phyloP scores from a whole-genome alignment of 2,329 filamentous ascomycete genomes.

The Hymenoscyphus albidus region DNA sequence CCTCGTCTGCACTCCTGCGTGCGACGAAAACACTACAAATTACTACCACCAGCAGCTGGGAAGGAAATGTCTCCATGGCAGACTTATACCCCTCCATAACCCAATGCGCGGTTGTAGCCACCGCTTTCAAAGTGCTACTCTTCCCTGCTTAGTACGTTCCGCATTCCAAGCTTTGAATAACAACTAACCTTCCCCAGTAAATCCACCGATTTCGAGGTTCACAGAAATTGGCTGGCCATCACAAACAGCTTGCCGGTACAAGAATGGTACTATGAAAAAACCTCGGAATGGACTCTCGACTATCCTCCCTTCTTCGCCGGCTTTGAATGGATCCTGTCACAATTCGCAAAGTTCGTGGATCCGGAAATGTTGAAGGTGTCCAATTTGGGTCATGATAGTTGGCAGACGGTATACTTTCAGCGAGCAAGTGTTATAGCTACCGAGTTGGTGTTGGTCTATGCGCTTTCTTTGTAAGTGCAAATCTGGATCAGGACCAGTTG shows the following conservation, averaged over 20 bases:
- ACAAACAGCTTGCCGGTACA: constrained; percentile 82
- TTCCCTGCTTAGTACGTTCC: constrained; percentile 86
- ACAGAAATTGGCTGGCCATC: constrained; percentile 97
- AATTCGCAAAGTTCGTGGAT: constrained; percentile 72
- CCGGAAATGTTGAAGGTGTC: constrained; percentile 76
- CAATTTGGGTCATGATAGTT: constrained; percentile 82
- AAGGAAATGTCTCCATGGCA: constrained; percentile 54
- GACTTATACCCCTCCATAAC: constrained; percentile 81
- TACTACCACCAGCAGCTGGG: background rate
- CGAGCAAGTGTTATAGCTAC: constrained; percentile 80
- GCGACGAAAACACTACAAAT: background rate
- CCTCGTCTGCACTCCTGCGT: background rate
- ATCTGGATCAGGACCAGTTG: background rate
- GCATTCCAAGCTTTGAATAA: background rate
- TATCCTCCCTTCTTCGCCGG: constrained; percentile 98
- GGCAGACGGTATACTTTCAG: constrained; percentile 93
- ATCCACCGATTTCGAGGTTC: constrained; percentile 98
- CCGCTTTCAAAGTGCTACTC: constrained; percentile 84
- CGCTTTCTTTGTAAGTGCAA: constrained; percentile 64
- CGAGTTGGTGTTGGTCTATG: constrained; percentile 79
- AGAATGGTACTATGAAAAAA: constrained; percentile 96
- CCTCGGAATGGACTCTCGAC: constrained; percentile 98
- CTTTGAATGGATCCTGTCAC: constrained; percentile 90
- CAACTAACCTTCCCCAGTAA: constrained; percentile 56
- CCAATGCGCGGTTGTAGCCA: constrained; percentile 82